Base-by-base conservation (phyloP, 1,139 yeast genomes). In the Hyphopichia pseudoburtonii region DNA sequence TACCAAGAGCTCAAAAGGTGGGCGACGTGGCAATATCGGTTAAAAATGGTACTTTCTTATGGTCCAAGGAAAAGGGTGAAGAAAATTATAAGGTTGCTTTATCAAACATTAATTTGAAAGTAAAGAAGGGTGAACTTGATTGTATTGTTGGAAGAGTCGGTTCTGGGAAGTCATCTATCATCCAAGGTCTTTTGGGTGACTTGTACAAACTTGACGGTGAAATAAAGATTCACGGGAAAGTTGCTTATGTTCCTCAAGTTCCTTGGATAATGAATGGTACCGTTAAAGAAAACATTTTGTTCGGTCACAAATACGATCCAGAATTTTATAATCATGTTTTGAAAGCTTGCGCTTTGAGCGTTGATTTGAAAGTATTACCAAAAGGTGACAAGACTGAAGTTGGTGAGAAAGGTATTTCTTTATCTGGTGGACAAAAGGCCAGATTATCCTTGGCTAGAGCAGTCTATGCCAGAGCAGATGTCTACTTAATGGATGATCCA, bases 381-480 rank as follows among this genome's bases (percentile, higher is more conserved):
- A 86, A 87, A 55, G 97, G 97, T 35, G 97, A 92, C 58, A 69
- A 71, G 39, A 90, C 98, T 2, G 78, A 86, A 52, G 97, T 92
- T 35, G 98, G 98, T 46, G 98, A 92, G 64, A 92, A 90, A 66
- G 98, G 98, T 51, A 88, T 92, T 40, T 87, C 97, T 11, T 71
- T 92, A 40, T 87, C 96, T 34, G 98, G 98, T 42, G 98, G 98
- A 33, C 97, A 92, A 62, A 92, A 90, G 70, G 97, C 97, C 1
- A 81, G 98, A 62, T 68, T 92, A 36, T 81, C 95, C 2, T 73
- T 92, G 44, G 97, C 97, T 2, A 78, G 98, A 60, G 96, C 97
- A 18, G 97, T 92, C 7, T 92, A 92, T 60, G 82, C 97, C 2
- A 78, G 97, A 50, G 95, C 97, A 3, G 97, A 92, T 58, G 81